These are phyloP conservation scores for Fistulifera solaris DNA, from an alignment of 108 stramenopile species.

Conservation along the genomic window DNA sequence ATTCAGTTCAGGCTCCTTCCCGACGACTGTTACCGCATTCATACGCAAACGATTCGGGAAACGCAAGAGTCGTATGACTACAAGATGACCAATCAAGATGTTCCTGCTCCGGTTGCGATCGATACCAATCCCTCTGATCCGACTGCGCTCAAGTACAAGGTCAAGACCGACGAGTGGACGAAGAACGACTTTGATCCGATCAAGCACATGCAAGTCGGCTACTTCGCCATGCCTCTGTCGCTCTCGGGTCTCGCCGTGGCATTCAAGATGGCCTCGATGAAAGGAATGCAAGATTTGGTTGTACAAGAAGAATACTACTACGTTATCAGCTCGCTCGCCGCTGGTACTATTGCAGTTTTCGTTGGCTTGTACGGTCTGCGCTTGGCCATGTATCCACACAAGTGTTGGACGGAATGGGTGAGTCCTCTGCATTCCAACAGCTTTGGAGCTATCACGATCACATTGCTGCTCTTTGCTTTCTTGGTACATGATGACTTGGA, in stretches of 20 bases:
- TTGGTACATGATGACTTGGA: constrained; percentile 17
- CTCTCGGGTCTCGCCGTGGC: constrained; percentile 16
- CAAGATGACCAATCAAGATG: constrained; percentile 10
- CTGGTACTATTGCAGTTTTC: constrained; percentile 10
- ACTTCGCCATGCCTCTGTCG: constrained; percentile 24
- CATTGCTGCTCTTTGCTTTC: constrained; percentile 18
- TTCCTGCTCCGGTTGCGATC: constrained; percentile 9
- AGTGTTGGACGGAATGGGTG: constrained; percentile 19
- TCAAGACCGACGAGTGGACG: constrained; percentile 26
- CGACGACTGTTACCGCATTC: constrained; percentile 22
- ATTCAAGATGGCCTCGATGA: constrained; percentile 14
- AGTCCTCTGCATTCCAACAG: constrained; percentile 10
- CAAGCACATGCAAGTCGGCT: constrained; percentile 24
- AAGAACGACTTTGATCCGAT: constrained; percentile 32
- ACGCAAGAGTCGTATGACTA: constrained; percentile 19
- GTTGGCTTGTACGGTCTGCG: constrained; percentile 9
- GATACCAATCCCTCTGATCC: constrained; percentile 8
- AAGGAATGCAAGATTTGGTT: neutral
- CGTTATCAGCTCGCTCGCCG: constrained; percentile 9
- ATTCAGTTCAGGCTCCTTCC: constrained; percentile 20
- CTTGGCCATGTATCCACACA: constrained; percentile 13
- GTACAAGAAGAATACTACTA: constrained; percentile 9
- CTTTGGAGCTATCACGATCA: constrained; percentile 18
- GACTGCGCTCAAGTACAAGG: constrained; percentile 24
- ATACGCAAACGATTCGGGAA: constrained; percentile 15